These are phyloP conservation scores for Coemansia erecta DNA, from an alignment of 192 early-diverging fungal species.

Conservation along the genomic window DNA sequence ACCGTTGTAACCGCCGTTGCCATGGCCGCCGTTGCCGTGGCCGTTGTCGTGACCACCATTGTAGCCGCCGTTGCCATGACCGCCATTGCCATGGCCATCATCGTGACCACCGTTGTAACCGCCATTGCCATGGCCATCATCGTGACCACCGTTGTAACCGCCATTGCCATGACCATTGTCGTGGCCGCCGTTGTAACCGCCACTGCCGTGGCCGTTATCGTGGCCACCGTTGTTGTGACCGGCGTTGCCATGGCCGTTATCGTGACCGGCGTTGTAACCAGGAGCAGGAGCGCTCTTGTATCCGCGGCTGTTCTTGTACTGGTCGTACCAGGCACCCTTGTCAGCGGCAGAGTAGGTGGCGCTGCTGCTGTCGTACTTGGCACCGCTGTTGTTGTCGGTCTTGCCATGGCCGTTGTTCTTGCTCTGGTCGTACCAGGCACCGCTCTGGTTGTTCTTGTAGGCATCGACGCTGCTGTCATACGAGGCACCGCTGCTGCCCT, in stretches of 20 bases:
- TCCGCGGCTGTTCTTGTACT: constrained; percentile 1
- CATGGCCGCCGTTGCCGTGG: no score
- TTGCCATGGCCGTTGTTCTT: constrained; percentile 11
- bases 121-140: background rate
- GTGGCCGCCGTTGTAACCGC: constrained; percentile 6
- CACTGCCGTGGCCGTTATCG: background rate
- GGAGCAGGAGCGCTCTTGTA: background rate
- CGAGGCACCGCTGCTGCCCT: constrained; percentile 4
- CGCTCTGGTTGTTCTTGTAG: background rate
- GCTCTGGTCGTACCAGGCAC: constrained; percentile 10
- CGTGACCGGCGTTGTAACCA: background rate
- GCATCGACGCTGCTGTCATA: background rate
- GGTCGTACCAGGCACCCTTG: constrained; percentile 2
- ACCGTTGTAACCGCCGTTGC: no score
- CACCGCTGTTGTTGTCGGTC: constrained; percentile 5
- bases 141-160: background rate
- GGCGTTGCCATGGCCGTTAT: background rate
- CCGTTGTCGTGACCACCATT: background rate
- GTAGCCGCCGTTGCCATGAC: background rate
- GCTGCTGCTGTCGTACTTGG: constrained; percentile 7
- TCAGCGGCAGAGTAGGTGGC: background rate
- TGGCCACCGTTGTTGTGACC: background rate
- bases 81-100: constrained; percentile 3
- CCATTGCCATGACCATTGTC: constrained; percentile 3
- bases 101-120: constrained; percentile 1